Evolutionary conservation across 2,329 filamentous ascomycete species (phyloP).

Genomic region (Monosporascus sp.): DNA sequence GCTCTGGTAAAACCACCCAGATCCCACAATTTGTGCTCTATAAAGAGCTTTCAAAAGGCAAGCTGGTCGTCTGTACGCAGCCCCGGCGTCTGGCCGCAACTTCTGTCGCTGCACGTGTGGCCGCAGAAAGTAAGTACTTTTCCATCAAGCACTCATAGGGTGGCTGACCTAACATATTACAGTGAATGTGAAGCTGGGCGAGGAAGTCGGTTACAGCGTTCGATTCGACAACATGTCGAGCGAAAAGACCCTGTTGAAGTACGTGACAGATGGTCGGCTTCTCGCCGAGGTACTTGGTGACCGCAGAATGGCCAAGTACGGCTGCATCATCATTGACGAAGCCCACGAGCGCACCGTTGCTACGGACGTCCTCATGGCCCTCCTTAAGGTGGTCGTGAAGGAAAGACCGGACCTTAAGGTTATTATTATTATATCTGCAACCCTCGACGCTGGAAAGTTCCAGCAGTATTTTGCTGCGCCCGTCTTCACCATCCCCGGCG

Average conservation of each 20-base stretch:
- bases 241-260: constrained; percentile 88
- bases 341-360: constrained; percentile 96
- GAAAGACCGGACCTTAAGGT: constrained; percentile 90
- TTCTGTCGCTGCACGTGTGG: constrained; percentile 97
- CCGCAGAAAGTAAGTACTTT: constrained; percentile 59
- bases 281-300: constrained; percentile 96
- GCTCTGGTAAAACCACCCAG: constrained; percentile 98
- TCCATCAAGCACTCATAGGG: too few relatives aligned
- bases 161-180: too few relatives aligned
- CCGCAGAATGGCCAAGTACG: constrained; percentile 84
- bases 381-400: constrained; percentile 83
- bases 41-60: constrained; percentile 86
- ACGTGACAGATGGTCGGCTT: constrained; percentile 99
- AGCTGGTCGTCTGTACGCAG: constrained; percentile 95
- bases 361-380: constrained; percentile 94
- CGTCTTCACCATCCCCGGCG: constrained; percentile 85
- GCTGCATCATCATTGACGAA: constrained; percentile 97
- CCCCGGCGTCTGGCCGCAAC: constrained; percentile 96
- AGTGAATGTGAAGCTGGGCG: constrained; percentile 82
- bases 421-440: constrained; percentile 98
- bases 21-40: constrained; percentile 97
- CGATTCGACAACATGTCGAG: constrained; percentile 95
- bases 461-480: constrained; percentile 96
- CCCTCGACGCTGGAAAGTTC: constrained; percentile 95
- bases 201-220: constrained; percentile 97